A percentile compares a stretch with the other conserved stretches of the same genome.
phyloP scores from a whole-genome alignment of 164 flowering plant genomes.

The Macadamia tetraphylla region DNA sequence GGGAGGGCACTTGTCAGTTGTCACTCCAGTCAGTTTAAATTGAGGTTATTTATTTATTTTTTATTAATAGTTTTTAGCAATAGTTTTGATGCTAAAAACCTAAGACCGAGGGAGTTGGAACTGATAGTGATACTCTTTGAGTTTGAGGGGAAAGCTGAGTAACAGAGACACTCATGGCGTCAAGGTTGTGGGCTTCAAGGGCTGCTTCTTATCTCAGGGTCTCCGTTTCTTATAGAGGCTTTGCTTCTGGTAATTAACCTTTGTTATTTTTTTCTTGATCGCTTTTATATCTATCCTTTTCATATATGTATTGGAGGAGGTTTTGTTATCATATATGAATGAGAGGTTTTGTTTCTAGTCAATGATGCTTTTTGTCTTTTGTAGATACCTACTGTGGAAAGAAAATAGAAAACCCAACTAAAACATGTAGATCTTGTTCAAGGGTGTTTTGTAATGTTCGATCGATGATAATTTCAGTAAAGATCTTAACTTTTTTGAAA shows the following conservation, averaged over 20 bases:
- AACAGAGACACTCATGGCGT: slow-evolving; percentile 30
- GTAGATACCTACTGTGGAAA: background rate
- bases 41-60: too few species aligned
- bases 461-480: slow-evolving; percentile 9
- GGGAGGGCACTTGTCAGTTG: too few species aligned
- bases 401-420: background rate
- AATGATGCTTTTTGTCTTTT: background rate
- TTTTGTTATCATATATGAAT: too few species aligned
- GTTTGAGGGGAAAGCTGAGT: background rate
- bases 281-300: too few species aligned
- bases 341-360: background rate
- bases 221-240: slow-evolving; percentile 56
- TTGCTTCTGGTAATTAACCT: slow-evolving; percentile 50
- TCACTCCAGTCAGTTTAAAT: too few species aligned
- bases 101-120: too few species aligned
- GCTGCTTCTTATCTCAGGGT: slow-evolving; percentile 73
- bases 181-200: slow-evolving; percentile 68
- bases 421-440: slow-evolving; percentile 14
- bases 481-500: slow-evolving; percentile 9
- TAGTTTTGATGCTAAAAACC: too few species aligned
- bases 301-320: too few species aligned
- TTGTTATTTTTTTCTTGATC: background rate
- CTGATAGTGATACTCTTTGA: too few species aligned
- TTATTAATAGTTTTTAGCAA: too few species aligned
- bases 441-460: slow-evolving; percentile 14